These are phyloP conservation scores for Acacia pycnantha DNA, from an alignment of 331 rosid species.

Conservation along the genomic window DNA sequence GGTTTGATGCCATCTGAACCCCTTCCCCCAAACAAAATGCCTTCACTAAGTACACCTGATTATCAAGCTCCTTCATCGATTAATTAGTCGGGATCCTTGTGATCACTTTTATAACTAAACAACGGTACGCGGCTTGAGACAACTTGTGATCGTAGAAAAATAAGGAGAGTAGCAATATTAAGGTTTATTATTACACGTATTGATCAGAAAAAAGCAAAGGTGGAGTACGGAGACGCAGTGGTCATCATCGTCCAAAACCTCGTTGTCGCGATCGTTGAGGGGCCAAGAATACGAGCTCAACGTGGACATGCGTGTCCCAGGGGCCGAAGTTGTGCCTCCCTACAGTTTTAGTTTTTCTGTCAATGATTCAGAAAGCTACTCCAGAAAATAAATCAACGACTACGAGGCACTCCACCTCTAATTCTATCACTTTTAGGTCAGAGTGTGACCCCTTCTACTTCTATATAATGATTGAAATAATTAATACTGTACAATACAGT, in stretches of 20 bases:
- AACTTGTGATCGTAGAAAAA: not conserved
- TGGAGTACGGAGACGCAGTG: conserved; percentile 32
- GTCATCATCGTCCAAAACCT: conserved; percentile 19
- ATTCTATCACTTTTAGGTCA: not conserved
- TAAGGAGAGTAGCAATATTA: not conserved
- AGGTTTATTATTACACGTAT: not conserved
- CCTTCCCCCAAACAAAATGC: not conserved
- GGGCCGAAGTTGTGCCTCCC: conserved; percentile 30
- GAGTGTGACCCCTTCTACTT: not conserved
- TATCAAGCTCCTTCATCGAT: not conserved
- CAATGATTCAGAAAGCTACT: not conserved
- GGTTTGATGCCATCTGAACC: not conserved
- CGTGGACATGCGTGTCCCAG: conserved; percentile 45
- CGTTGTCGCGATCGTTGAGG: conserved; percentile 1
- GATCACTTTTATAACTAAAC: no score
- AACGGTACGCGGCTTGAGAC: not conserved
- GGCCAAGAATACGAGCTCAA: conserved; percentile 12
- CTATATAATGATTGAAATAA: not conserved
- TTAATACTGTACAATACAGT: not conserved
- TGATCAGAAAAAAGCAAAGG: conserved; percentile 10
- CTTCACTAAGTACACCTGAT: not conserved
- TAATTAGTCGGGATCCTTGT: not conserved
- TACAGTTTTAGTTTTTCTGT: not conserved
- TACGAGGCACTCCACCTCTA: not conserved
- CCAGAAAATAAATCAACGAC: not conserved